These are phyloP conservation scores for Tothia fuscella DNA, from an alignment of 2,329 filamentous ascomycete genomes.

Conservation along the genomic window DNA sequence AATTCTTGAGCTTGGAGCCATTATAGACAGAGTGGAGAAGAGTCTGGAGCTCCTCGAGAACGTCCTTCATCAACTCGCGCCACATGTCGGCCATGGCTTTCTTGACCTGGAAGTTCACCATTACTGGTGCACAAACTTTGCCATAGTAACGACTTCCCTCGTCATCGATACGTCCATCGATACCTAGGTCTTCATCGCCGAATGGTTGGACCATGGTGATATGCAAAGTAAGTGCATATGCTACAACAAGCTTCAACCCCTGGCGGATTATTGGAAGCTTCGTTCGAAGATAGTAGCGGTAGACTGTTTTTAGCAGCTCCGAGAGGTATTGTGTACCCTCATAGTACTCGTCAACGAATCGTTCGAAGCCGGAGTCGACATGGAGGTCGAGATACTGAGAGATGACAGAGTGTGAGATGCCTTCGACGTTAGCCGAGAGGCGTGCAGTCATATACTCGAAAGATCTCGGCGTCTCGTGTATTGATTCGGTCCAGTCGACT, in stretches of 20 bases:
- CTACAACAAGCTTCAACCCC: constrained; percentile 84
- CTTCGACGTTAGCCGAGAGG: constrained; percentile 79
- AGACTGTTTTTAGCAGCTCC: constrained; percentile 90
- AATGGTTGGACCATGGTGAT: constrained; percentile 90
- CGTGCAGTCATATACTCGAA: constrained; percentile 82
- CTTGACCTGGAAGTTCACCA: constrained; percentile 99
- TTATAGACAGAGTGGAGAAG: constrained; percentile 98
- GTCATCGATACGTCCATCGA: constrained; percentile 81
- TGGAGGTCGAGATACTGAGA: constrained; percentile 93
- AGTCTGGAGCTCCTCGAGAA: constrained; percentile 81
- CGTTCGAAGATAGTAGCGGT: constrained; percentile 84
- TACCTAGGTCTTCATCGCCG: constrained; percentile 65
- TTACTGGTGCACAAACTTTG: constrained; percentile 85
- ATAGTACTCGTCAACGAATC: constrained; percentile 92
- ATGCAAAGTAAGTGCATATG: constrained; percentile 90
- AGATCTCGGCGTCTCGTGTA: constrained; percentile 57
- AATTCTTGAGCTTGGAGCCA: constrained; percentile 95
- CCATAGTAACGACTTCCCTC: constrained; percentile 78
- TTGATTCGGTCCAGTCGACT: constrained; percentile 84
- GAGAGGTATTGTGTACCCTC: constrained; percentile 91
- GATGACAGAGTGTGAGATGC: constrained; percentile 67
- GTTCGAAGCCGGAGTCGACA: constrained; percentile 85
- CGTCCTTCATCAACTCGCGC: constrained; percentile 93
- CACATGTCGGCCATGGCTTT: constrained; percentile 95
- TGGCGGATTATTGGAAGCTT: constrained; percentile 85